These are phyloP conservation scores for Hymenoscyphus fraxineus DNA, from an alignment of 2,329 filamentous ascomycete genomes.

Conservation along the genomic window DNA sequence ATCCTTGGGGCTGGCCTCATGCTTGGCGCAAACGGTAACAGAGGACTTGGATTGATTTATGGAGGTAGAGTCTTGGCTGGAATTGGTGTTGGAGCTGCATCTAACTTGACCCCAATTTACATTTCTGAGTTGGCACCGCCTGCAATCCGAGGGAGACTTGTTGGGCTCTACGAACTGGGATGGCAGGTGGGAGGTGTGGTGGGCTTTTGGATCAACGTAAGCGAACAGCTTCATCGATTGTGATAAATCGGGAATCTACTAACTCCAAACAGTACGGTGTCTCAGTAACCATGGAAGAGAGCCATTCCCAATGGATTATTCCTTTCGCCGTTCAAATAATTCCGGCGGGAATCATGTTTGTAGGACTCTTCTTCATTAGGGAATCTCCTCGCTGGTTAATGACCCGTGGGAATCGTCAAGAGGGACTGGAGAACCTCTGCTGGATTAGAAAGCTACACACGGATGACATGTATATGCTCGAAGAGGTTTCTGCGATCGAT, in stretches of 20 bases:
- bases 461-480: conserved; percentile 47
- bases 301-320: conserved; percentile 57
- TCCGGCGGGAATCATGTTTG: conserved; percentile 58
- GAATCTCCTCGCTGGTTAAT: conserved; percentile 71
- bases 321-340: conserved; percentile 62
- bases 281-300: conserved; percentile 44
- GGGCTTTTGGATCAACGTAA: conserved; percentile 58
- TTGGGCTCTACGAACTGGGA: conserved; percentile 62
- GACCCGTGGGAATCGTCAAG: conserved; percentile 54
- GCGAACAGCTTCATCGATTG: conserved; percentile 34
- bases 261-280: conserved; percentile 46
- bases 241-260: conserved; percentile 34
- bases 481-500: conserved; percentile 69
- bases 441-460: conserved; percentile 59
- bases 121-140: conserved; percentile 58
- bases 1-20: conserved; percentile 67
- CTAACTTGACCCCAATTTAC: conserved; percentile 60
- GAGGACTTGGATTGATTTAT: conserved; percentile 60
- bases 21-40: conserved; percentile 57
- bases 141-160: conserved; percentile 59
- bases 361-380: conserved; percentile 56
- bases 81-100: conserved; percentile 58
- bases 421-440: conserved; percentile 55
- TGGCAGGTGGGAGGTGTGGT: conserved; percentile 60
- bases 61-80: conserved; percentile 60